Conservation (phyloP, 2,329 filamentous ascomycete species). For the Emergomyces orientalis region DNA sequence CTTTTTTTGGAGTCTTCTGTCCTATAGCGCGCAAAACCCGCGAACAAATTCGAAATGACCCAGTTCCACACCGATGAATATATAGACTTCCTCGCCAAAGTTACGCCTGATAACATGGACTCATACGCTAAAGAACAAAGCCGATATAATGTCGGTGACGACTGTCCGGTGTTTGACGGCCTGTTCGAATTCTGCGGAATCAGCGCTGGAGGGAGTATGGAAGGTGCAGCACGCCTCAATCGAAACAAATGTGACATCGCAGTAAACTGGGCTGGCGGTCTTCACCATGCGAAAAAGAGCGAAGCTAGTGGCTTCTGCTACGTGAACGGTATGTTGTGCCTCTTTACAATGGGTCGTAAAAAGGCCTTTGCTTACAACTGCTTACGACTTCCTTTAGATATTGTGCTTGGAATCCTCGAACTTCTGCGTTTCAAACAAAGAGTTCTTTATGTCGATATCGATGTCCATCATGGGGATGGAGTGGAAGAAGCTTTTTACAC, state of each 20-base stretch:
- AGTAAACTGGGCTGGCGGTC: conserved; percentile 82
- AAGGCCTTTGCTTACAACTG: not conserved
- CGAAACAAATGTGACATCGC: conserved; percentile 60
- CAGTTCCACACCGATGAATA: conserved; percentile 67
- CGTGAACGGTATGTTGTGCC: conserved; percentile 58
- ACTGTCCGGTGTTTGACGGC: conserved; percentile 58
- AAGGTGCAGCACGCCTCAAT: conserved; percentile 59
- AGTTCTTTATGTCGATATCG: conserved; percentile 58
- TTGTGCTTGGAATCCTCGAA: conserved; percentile 57
- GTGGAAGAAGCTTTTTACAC: conserved; percentile 65
- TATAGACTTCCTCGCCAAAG: conserved; percentile 66
- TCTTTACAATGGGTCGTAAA: not conserved
- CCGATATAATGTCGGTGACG: conserved; percentile 60
- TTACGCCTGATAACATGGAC: conserved; percentile 98
- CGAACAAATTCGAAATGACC: conserved; percentile 61
- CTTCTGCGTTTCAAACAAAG: conserved; percentile 55
- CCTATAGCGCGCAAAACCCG: conserved; percentile 64
- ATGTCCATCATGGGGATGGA: conserved; percentile 59
- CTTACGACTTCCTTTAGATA: conserved; percentile 39
- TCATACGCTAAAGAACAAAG: conserved; percentile 82
- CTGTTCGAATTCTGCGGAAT: conserved; percentile 63
- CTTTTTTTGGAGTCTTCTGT: conserved; percentile 19
- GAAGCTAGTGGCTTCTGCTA: conserved; percentile 97
- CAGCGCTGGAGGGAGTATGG: conserved; percentile 61
- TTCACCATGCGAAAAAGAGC: conserved; percentile 92